phyloP scores from a whole-genome alignment of 2,329 filamentous ascomycete species.

The Myriangium duriaei region DNA sequence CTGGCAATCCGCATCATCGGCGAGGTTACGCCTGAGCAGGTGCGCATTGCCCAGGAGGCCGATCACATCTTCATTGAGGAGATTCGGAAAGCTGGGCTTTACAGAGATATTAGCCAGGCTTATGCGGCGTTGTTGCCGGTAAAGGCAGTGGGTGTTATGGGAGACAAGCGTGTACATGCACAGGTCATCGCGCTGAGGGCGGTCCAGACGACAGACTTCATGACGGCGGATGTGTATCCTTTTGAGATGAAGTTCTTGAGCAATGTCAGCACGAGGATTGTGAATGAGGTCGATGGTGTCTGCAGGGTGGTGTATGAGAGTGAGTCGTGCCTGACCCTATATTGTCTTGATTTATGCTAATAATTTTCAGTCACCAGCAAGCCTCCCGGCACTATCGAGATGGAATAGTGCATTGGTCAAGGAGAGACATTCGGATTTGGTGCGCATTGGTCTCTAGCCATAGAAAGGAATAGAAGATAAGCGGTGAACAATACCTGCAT shows the following conservation, averaged over 20 bases:
- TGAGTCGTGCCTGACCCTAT: slow-evolving; percentile 26
- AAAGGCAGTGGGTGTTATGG: slow-evolving; percentile 55
- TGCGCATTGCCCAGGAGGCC: slow-evolving; percentile 66
- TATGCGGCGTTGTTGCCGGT: slow-evolving; percentile 56
- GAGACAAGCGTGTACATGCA: slow-evolving; percentile 56
- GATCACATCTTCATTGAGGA: slow-evolving; percentile 67
- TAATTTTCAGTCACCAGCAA: slow-evolving; percentile 44
- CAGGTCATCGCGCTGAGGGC: slow-evolving; percentile 51
- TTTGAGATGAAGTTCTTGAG: slow-evolving; percentile 55
- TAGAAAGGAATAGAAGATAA: too few relatives aligned
- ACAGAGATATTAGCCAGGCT: slow-evolving; percentile 58
- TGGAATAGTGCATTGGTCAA: slow-evolving; percentile 52
- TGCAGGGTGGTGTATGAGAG: slow-evolving; percentile 59
- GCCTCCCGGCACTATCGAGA: slow-evolving; percentile 60
- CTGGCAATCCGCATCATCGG: slow-evolving; percentile 72
- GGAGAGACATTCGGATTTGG: too few relatives aligned
- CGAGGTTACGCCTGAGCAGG: slow-evolving; percentile 67
- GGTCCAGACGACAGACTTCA: slow-evolving; percentile 55
- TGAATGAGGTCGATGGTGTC: slow-evolving; percentile 64
- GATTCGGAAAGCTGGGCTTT: slow-evolving; percentile 60
- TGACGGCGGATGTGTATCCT: slow-evolving; percentile 60
- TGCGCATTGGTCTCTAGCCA: too few relatives aligned
- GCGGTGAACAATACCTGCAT: too few relatives aligned
- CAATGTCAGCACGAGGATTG: slow-evolving; percentile 53
- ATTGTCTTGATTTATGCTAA: slow-evolving; percentile 9